A percentile compares a stretch with the other conserved stretches of the same genome.
These are phyloP conservation scores for Daldinia concentrica DNA, from an alignment of 495 filamentous ascomycete species.

Conservation along the genomic window DNA sequence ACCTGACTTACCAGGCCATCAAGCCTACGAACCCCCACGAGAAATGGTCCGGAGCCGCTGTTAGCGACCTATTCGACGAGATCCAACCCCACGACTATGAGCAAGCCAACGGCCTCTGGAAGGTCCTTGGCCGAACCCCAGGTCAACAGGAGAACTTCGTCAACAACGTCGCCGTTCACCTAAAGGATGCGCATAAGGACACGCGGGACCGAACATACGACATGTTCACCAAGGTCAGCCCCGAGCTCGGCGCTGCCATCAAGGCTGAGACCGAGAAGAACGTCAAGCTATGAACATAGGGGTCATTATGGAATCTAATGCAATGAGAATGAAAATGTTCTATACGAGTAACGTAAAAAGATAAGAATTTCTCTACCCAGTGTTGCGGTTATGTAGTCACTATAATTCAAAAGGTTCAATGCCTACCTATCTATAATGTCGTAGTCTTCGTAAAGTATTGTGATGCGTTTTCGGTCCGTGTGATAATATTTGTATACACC, in stretches of 20 bases:
- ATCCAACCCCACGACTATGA: conserved; percentile 70
- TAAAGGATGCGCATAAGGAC: conserved; percentile 52
- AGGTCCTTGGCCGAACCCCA: conserved; percentile 66
- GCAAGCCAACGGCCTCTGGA: conserved; percentile 71
- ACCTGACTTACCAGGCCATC: conserved; percentile 64
- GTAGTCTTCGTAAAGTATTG: not conserved
- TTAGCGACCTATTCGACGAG: conserved; percentile 46
- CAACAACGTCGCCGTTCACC: conserved; percentile 67
- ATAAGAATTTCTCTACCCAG: not conserved
- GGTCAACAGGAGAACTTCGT: conserved; percentile 76
- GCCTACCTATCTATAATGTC: not conserved
- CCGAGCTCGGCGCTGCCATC: conserved; percentile 54
- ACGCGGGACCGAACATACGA: conserved; percentile 68
- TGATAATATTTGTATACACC: not conserved
- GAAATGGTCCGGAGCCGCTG: conserved; percentile 63
- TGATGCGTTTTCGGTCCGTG: not conserved
- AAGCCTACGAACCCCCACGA: conserved; percentile 70
- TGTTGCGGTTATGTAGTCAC: conserved; percentile 1
- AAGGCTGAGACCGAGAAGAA: conserved; percentile 62
- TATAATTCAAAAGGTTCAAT: conserved; percentile 7
- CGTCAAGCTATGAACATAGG: conserved; percentile 40
- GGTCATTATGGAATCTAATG: not conserved
- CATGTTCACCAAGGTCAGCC: conserved; percentile 62
- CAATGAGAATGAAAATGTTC: conserved; percentile 7
- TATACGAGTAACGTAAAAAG: conserved; percentile 29